Base-by-base conservation (phyloP, 169 alveolate genomes). In the Sarcocystis neurona region DNA sequence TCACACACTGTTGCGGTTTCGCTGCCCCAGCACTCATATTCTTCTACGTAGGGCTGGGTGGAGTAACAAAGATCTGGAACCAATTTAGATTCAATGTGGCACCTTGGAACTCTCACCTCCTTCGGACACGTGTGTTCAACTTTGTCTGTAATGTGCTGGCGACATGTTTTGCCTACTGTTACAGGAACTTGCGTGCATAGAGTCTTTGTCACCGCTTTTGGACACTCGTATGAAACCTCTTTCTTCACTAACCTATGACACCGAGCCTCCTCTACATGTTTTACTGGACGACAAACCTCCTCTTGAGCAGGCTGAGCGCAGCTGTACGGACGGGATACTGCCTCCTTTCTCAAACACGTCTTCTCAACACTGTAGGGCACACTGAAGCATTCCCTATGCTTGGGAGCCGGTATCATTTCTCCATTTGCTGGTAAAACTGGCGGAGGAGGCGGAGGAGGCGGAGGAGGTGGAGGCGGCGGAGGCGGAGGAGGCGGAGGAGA, bases 11-110 rank as follows among this genome's bases (percentile, higher is more conserved):
- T 87, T 1, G 87, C 37, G 47, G 91, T 87, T 47, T 87, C 91
- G 80, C 86, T 79, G n/a, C 91, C 77, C 91, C 91, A 87, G 91
- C 91, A 87, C 27, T 87, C 91, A 37, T 87, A 87, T 27, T 75
- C 91, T 32, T 75, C 70, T 58, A 58, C 70, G 48, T 74, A 77
- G 20, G 91, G 43, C 87, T 75, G 79, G 32, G 79, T 56, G 37
- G 72, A 85, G 53, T 70, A 70, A 86, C 91, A 87, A 1, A 68
- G 72, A 6, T 80, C 91, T 2, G 53, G 77, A 2, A 77, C 80
- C 12, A 79, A 72, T 70, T 75, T 87, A 32, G 87, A 53, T 5
- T 70, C 87, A 0, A 87, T 63, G 70, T 87, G 79, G 23, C 91
- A 87, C 66, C 47, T 58, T 27, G 86, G 88, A 3, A 77, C 87